Conservation (phyloP, 2,329 filamentous ascomycete species). For the Basipetospora chlamydospora region DNA sequence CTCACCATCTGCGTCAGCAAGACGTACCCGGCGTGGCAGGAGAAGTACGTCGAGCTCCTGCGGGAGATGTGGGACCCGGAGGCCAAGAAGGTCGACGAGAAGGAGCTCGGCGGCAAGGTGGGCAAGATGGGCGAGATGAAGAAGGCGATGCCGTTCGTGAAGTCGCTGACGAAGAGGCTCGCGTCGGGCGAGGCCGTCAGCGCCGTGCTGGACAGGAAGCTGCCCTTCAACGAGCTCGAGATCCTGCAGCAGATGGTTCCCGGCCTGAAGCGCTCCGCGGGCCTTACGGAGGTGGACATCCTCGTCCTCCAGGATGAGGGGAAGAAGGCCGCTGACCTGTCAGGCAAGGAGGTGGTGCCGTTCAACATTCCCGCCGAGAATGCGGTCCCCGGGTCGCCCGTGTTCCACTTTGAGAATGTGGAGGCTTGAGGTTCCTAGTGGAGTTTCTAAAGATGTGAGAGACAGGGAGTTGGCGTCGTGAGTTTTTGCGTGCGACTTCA, state of each 20-base stretch:
- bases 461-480: too few relatives aligned
- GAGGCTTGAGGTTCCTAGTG: slow-evolving; percentile 25
- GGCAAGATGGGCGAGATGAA: slow-evolving; percentile 82
- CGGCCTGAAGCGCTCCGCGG: slow-evolving; percentile 60
- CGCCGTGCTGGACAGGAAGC: slow-evolving; percentile 65
- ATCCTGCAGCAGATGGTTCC: slow-evolving; percentile 66
- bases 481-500: too few relatives aligned
- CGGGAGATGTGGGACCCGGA: slow-evolving; percentile 51
- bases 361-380: slow-evolving; percentile 48
- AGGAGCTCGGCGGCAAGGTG: slow-evolving; percentile 63
- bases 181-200: slow-evolving; percentile 51
- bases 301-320: slow-evolving; percentile 56
- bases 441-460: too few relatives aligned
- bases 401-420: slow-evolving; percentile 76
- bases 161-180: slow-evolving; percentile 71
- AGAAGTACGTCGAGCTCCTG: slow-evolving; percentile 73
- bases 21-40: slow-evolving; percentile 80
- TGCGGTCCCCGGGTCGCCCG: slow-evolving; percentile 70
- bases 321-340: slow-evolving; percentile 45
- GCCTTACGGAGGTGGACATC: slow-evolving; percentile 57
- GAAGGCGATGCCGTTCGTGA: slow-evolving; percentile 96
- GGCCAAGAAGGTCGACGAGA: slow-evolving; percentile 57
- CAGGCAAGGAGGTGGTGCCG: slow-evolving; percentile 40
- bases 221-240: slow-evolving; percentile 72
- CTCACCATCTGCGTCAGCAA: slow-evolving; percentile 73